phyloP scores from a whole-genome alignment of 495 filamentous ascomycete species.

The Penicillium canariense region DNA sequence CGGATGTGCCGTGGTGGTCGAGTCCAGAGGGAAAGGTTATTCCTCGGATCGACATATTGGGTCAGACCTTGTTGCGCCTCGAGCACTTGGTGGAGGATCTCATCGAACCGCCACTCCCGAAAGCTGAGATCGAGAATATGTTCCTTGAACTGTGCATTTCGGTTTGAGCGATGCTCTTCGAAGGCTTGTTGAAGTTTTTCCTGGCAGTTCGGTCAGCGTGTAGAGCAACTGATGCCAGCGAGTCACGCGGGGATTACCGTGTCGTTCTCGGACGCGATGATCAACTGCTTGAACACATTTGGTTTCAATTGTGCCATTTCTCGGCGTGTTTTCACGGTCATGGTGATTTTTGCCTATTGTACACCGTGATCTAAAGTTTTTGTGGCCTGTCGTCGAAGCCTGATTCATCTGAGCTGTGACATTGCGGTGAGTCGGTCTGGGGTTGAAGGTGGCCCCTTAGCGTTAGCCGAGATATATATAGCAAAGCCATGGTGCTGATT shows the following conservation, averaged over 20 bases:
- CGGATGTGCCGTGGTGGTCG: conserved; percentile 70
- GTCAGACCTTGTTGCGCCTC: conserved; percentile 37
- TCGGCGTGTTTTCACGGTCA: conserved; percentile 23
- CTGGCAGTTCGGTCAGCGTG: conserved; percentile 40
- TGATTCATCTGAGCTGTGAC: too few species aligned
- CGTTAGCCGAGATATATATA: conserved; percentile 10
- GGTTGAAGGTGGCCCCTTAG: background rate
- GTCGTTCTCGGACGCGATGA: conserved; percentile 57
- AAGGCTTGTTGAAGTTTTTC: conserved; percentile 69
- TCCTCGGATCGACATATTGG: conserved; percentile 62
- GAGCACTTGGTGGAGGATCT: conserved; percentile 63
- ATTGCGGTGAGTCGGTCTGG: background rate
- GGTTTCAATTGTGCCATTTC: conserved; percentile 52
- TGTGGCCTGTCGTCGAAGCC: too few species aligned
- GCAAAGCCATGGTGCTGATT: background rate
- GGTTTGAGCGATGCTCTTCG: conserved; percentile 63
- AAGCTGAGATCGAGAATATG: conserved; percentile 71
- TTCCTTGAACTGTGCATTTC: conserved; percentile 67
- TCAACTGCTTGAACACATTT: conserved; percentile 63
- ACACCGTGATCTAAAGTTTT: too few species aligned
- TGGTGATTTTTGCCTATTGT: conserved; percentile 6
- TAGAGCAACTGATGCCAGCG: background rate
- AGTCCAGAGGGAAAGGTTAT: conserved; percentile 87
- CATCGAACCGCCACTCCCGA: conserved; percentile 68
- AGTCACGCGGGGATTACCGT: conserved; percentile 43